phyloP scores from a whole-genome alignment of 2,329 filamentous ascomycete genomes.

The Geosmithia morbida region DNA sequence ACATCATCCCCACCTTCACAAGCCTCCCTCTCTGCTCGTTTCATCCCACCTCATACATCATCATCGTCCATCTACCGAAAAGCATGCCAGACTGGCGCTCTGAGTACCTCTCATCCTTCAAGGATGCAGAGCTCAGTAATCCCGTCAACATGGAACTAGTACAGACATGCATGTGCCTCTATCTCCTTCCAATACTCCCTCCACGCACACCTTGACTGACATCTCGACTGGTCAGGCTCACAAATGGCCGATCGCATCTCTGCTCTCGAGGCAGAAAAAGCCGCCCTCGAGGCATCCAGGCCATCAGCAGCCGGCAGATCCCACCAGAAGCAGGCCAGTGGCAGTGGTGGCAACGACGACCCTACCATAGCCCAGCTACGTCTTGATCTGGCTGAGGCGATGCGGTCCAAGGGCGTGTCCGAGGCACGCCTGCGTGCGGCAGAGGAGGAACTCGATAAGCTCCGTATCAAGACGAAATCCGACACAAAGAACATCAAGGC shows the following conservation, averaged over 20 bases:
- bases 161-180: constrained; percentile 51
- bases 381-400: constrained; percentile 60
- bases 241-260: constrained; percentile 54
- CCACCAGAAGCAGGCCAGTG: constrained; percentile 2
- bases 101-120: constrained; percentile 65
- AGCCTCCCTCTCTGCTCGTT: not conserved
- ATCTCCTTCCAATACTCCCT: constrained; percentile 1
- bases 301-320: not conserved
- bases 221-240: constrained; percentile 37
- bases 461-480: constrained; percentile 44
- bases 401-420: constrained; percentile 57
- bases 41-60: not conserved
- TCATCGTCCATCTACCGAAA: not conserved
- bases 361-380: constrained; percentile 34
- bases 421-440: constrained; percentile 48
- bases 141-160: constrained; percentile 52
- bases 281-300: constrained; percentile 17
- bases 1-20: not conserved
- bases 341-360: constrained; percentile 10
- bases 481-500: constrained; percentile 47
- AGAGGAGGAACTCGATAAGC: constrained; percentile 46
- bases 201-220: constrained; percentile 7
- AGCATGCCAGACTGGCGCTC: constrained; percentile 58
- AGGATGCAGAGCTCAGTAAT: constrained; percentile 54
- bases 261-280: constrained; percentile 44